Conservation (phyloP, 257 asterid genomes). For the Dorcoceras hygrometricum region DNA sequence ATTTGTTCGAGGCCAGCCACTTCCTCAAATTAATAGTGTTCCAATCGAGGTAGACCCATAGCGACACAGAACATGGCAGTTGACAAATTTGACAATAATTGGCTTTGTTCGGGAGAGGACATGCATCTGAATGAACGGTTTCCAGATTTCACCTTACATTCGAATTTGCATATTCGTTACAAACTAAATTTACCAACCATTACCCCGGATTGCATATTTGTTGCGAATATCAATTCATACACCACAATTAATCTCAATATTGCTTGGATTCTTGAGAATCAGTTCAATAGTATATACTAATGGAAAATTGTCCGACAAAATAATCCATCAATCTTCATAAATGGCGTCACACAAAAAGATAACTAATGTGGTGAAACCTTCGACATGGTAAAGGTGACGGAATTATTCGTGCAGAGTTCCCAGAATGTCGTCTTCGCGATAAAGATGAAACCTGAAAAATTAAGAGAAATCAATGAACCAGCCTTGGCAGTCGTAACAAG, state of each 20-base stretch:
- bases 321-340: not conserved
- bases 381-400: not conserved
- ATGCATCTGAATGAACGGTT: not conserved
- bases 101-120: not conserved
- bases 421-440: slow-evolving; percentile 28
- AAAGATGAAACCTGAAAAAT: slow-evolving; percentile 28
- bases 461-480: not conserved
- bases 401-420: slow-evolving; percentile 27
- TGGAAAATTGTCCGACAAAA: not conserved
- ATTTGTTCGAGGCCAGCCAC: slow-evolving; percentile 52
- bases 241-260: too few relatives aligned
- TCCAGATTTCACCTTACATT: not conserved
- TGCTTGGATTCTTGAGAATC: not conserved
- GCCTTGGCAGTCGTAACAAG: not conserved
- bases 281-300: too few relatives aligned
- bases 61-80: slow-evolving; percentile 14
- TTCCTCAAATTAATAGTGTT: slow-evolving; percentile 33
- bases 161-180: not conserved
- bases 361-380: not conserved
- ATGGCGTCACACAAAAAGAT: not conserved
- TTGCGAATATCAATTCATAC: not conserved
- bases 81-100: not conserved
- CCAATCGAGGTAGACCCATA: slow-evolving; percentile 3
- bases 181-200: not conserved
- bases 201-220: not conserved